phyloP scores from a whole-genome alignment of 768 basidiomycete genomes.

The Mycena sanguinolenta region DNA sequence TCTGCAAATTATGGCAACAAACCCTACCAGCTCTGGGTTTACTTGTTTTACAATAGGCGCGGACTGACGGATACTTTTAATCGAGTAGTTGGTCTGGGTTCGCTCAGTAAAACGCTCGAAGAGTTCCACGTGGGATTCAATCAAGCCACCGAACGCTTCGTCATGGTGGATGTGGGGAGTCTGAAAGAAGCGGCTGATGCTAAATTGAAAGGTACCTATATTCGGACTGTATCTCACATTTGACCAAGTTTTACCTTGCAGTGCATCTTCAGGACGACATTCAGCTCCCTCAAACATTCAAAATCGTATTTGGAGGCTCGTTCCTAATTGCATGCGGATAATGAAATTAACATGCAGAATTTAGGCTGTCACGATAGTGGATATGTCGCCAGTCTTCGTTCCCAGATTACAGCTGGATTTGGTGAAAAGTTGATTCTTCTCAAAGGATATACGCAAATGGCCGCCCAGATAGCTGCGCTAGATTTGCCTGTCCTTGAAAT shows the following conservation, averaged over 20 bases:
- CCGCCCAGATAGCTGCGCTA: constrained; percentile 69
- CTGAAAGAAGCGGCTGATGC: constrained; percentile 83
- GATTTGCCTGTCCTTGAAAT: constrained; percentile 66
- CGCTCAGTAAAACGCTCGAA: constrained; percentile 63
- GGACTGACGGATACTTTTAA: constrained; percentile 68
- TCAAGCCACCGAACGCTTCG: constrained; percentile 74
- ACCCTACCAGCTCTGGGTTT: constrained; percentile 71
- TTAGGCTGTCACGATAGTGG: constrained; percentile 82
- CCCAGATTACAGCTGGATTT: constrained; percentile 74
- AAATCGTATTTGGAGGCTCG: constrained; percentile 76
- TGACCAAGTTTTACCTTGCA: constrained; percentile 41
- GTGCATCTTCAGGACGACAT: constrained; percentile 72
- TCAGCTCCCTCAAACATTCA: constrained; percentile 71
- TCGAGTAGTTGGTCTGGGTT: constrained; percentile 51
- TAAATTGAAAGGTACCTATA: constrained; percentile 74
- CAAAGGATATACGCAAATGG: constrained; percentile 73
- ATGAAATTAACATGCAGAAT: neutral
- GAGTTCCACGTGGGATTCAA: constrained; percentile 80
- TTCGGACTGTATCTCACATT: constrained; percentile 8
- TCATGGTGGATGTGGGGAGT: constrained; percentile 77
- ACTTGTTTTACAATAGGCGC: constrained; percentile 74
- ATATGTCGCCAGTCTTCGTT: constrained; percentile 72
- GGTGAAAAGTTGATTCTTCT: constrained; percentile 75
- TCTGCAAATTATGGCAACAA: constrained; percentile 48
- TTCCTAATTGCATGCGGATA: constrained; percentile 16